These are phyloP conservation scores for Xylaria cubensis DNA, from an alignment of 495 filamentous ascomycete genomes.

Conservation along the genomic window DNA sequence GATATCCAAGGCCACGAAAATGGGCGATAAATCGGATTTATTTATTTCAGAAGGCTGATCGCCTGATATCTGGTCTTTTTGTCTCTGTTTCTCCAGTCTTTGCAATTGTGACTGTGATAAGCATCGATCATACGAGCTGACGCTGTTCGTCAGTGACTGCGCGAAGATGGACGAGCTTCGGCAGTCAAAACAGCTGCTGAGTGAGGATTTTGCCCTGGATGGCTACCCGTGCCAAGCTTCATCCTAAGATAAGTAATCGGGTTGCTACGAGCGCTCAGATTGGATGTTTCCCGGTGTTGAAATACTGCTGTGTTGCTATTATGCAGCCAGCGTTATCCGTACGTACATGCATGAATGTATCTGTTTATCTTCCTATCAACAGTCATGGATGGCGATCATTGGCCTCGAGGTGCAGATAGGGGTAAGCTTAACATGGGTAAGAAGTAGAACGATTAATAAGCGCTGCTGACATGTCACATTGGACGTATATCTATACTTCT, in stretches of 20 bases:
- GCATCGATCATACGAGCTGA: background rate
- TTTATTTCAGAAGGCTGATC: conserved; percentile 4
- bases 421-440: background rate
- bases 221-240: background rate
- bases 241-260: background rate
- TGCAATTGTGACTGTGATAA: background rate
- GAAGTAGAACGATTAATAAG: background rate
- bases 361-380: background rate
- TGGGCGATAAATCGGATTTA: conserved; percentile 22
- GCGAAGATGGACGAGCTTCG: background rate
- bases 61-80: background rate
- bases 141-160: background rate
- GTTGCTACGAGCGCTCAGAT: background rate
- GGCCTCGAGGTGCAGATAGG: background rate
- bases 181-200: background rate
- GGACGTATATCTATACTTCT: background rate
- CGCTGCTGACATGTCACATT: background rate
- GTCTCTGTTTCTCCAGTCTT: background rate
- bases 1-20: conserved; percentile 20
- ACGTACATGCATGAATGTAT: background rate
- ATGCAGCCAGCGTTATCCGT: background rate
- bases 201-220: background rate
- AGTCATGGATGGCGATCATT: background rate
- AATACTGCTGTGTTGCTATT: background rate
- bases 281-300: background rate